A percentile compares a stretch with the other conserved stretches of the same genome.
phyloP scores from a whole-genome alignment of 805 yeast genomes.

The Clavispora phyllophila region DNA sequence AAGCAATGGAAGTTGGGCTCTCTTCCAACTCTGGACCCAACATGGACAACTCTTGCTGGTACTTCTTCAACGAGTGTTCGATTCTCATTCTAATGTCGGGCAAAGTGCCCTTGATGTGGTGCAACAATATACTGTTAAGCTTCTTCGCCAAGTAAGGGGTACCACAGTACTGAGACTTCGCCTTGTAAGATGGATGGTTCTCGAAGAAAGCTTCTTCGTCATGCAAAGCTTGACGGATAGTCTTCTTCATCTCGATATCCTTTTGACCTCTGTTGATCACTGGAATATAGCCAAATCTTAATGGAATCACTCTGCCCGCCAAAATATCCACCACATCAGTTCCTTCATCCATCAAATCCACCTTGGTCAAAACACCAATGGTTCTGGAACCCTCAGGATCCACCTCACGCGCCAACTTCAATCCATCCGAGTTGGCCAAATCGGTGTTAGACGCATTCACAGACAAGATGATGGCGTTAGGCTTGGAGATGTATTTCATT shows the following conservation, averaged over 20 bases:
- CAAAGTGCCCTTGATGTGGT: conserved; percentile 61
- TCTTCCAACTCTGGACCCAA: conserved; percentile 90
- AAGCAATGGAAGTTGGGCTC: conserved; percentile 82
- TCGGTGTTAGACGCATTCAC: conserved; percentile 88
- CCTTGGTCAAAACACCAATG: conserved; percentile 92
- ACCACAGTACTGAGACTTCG: conserved; percentile 95
- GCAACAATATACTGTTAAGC: conserved; percentile 79
- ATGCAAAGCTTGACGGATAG: conserved; percentile 79
- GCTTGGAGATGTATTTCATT: conserved; percentile 88
- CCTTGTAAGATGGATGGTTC: conserved; percentile 82
- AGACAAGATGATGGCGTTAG: conserved; percentile 89
- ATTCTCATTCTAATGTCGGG: conserved; percentile 93
- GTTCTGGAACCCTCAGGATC: conserved; percentile 97
- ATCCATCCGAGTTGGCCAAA: conserved; percentile 93
- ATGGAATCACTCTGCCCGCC: conserved; percentile 92
- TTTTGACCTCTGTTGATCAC: conserved; percentile 92
- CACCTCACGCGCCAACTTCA: conserved; percentile 94
- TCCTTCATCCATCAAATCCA: conserved; percentile 96
- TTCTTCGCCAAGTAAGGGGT: conserved; percentile 96
- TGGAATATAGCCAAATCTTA: conserved; percentile 93
- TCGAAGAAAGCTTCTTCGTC: conserved; percentile 82
- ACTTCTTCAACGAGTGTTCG: conserved; percentile 73
- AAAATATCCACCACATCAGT: conserved; percentile 94
- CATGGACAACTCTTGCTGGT: conserved; percentile 64
- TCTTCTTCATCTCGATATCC: conserved; percentile 84